Percentiles rank a stretch among this genome's conserved stretches.
phyloP scores from a whole-genome alignment of 768 basidiomycete genomes.

The Russula earlei region DNA sequence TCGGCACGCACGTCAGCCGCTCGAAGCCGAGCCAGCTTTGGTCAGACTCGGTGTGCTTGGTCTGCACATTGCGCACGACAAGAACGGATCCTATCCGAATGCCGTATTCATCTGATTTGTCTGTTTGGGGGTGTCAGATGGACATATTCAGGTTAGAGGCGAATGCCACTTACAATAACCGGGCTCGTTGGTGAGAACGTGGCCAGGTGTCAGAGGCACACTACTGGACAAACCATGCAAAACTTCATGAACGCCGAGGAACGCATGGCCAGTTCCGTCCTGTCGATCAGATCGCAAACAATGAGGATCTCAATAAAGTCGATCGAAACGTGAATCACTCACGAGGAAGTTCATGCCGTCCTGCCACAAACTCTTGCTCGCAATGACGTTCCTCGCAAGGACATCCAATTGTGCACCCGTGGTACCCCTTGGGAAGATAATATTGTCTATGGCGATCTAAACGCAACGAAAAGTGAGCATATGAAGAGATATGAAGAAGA shows the following conservation, averaged over 20 bases:
- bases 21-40: too few relatives aligned
- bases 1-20: too few relatives aligned
- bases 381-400: too few relatives aligned
- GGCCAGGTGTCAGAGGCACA: slow-evolving; percentile 68
- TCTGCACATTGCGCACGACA: slow-evolving; percentile 63
- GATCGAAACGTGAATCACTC: slow-evolving; percentile 45
- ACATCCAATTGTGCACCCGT: too few relatives aligned
- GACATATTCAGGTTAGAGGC: not conserved
- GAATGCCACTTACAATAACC: too few relatives aligned
- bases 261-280: slow-evolving; percentile 91
- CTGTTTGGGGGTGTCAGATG: slow-evolving; percentile 24
- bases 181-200: slow-evolving; percentile 92
- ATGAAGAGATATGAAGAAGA: slow-evolving; percentile 20
- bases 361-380: too few relatives aligned
- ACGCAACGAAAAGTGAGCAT: slow-evolving; percentile 12
- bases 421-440: too few relatives aligned
- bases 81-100: slow-evolving; percentile 89
- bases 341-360: too few relatives aligned
- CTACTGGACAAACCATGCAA: slow-evolving; percentile 67
- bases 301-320: not conserved
- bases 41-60: slow-evolving; percentile 67
- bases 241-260: slow-evolving; percentile 79
- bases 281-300: slow-evolving; percentile 24
- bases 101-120: slow-evolving; percentile 74
- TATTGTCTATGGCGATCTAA: too few relatives aligned